Evolutionary conservation across 257 asterid genomes (phyloP).

Genomic region (Euphrasia confusa): DNA sequence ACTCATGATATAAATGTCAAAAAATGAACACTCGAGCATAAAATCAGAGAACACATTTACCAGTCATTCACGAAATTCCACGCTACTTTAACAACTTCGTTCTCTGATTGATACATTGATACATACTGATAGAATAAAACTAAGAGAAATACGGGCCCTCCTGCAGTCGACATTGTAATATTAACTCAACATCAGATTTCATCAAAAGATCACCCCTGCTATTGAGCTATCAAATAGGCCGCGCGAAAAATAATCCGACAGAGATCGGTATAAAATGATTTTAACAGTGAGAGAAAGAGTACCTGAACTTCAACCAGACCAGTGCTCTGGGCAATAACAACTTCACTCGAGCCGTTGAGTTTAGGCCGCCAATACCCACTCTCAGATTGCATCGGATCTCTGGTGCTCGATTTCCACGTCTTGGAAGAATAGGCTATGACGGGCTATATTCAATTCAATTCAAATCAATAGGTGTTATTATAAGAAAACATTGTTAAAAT

Average conservation of each 20-base stretch:
- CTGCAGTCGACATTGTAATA: not conserved
- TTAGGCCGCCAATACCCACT: constrained; percentile 71
- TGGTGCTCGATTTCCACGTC: constrained; percentile 60
- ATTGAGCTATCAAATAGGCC: not conserved
- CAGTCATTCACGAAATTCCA: no score
- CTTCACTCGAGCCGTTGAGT: constrained; percentile 56
- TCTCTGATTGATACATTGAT: no score
- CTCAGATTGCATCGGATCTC: constrained; percentile 72
- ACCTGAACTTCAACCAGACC: constrained; percentile 78
- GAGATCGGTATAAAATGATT: not conserved
- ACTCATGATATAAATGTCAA: no score
- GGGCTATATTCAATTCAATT: constrained; percentile 29
- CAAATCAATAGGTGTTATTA: not conserved
- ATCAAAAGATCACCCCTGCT: not conserved
- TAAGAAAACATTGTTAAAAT: not conserved
- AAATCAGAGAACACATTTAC: no score
- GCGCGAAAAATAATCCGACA: not conserved
- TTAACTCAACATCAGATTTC: no score
- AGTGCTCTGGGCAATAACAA: constrained; percentile 76
- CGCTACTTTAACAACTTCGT: no score
- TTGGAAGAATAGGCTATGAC: constrained; percentile 59
- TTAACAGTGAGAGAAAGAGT: not conserved
- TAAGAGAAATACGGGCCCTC: not conserved
- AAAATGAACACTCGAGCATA: no score
- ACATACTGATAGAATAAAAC: not conserved